A percentile compares a stretch with the other conserved stretches of the same genome.
These are phyloP conservation scores for Metrosideros polymorpha DNA, from an alignment of 441 rosid species.

Conservation along the genomic window DNA sequence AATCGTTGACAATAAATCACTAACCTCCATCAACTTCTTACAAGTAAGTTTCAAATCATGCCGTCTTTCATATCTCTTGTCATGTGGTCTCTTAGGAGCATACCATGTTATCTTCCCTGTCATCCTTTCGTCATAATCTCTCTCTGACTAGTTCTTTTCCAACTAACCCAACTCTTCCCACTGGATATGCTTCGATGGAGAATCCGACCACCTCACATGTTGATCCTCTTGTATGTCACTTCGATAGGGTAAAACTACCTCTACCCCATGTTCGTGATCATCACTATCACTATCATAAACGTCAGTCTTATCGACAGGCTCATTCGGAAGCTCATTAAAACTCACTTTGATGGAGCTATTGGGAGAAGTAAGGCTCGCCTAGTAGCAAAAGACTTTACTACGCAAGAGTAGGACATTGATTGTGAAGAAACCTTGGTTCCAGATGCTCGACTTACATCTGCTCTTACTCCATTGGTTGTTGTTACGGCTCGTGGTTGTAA, in stretches of 20 bases:
- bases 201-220: background rate
- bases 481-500: background rate
- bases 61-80: background rate
- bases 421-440: background rate
- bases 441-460: background rate
- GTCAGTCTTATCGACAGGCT: background rate
- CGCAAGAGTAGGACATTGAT: background rate
- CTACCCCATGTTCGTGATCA: background rate
- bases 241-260: background rate
- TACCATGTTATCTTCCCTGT: background rate
- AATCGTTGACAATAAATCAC: background rate
- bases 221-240: background rate
- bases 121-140: background rate
- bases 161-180: background rate
- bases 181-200: background rate
- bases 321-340: background rate
- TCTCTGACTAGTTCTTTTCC: background rate
- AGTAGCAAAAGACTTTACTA: background rate
- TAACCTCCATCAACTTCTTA: background rate
- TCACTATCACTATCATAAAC: background rate
- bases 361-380: background rate
- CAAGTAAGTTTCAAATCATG: background rate
- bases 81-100: background rate
- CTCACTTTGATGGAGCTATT: background rate
- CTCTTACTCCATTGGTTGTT: background rate